Conservation (phyloP, 441 rosid species). For the Breynia disticha region DNA sequence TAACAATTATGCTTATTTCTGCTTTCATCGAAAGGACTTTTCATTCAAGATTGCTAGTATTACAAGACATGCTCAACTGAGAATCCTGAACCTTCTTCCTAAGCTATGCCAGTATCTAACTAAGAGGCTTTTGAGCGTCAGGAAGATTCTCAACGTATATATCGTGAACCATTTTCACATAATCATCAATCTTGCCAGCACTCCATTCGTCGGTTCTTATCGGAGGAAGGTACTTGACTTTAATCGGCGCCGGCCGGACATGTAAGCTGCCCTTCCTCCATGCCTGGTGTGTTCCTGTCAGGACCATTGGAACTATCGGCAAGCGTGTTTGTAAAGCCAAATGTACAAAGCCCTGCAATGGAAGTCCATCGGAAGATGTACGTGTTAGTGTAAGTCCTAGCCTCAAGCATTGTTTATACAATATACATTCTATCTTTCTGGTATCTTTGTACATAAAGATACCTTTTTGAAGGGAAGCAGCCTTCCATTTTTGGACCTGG, state of each 20-base stretch:
- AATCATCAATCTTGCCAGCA: constrained; percentile 27
- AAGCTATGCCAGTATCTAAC: constrained; percentile 3
- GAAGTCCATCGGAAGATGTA: not conserved
- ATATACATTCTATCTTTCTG: no score
- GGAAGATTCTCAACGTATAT: constrained; percentile 34
- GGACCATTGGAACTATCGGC: constrained; percentile 40
- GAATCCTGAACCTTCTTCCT: constrained; percentile 2
- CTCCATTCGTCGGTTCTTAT: constrained; percentile 38
- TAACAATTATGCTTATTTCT: not conserved
- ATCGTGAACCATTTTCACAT: constrained; percentile 28
- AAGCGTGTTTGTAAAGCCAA: constrained; percentile 44
- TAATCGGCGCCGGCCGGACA: constrained; percentile 40
- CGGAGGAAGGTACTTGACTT: constrained; percentile 39
- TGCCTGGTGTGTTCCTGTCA: constrained; percentile 45
- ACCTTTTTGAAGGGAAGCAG: constrained; percentile 54
- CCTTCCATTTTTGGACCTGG: constrained; percentile 42
- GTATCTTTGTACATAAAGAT: no score
- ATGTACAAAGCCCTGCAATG: constrained; percentile 45
- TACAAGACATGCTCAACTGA: not conserved
- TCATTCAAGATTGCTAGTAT: not conserved
- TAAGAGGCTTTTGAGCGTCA: constrained; percentile 30
- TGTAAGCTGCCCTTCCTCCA: constrained; percentile 51
- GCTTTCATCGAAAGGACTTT: not conserved
- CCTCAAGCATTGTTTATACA: no score
- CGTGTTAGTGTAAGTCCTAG: no score